Evolutionary conservation across 2,329 filamentous ascomycete species (phyloP).

Genomic region (Herpotrichia juniperi): DNA sequence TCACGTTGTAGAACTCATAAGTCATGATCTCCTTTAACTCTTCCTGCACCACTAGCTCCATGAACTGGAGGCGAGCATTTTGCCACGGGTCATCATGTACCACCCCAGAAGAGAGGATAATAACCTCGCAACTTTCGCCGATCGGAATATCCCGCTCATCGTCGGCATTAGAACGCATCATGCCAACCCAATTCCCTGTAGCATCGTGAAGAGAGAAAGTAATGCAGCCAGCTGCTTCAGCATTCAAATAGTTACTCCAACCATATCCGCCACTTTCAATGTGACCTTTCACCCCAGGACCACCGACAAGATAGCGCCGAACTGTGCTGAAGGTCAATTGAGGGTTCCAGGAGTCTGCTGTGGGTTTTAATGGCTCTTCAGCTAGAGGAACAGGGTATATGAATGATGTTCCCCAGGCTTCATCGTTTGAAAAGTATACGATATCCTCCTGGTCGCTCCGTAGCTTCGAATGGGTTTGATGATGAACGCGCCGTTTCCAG

Average conservation of each 20-base stretch:
- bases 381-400: neutral
- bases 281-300: neutral
- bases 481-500: neutral
- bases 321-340: neutral
- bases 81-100: neutral
- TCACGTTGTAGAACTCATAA: conserved; percentile 17
- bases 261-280: neutral
- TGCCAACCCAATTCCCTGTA: neutral
- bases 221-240: neutral
- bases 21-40: neutral
- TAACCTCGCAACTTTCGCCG: neutral
- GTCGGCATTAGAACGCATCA: neutral
- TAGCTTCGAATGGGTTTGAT: neutral
- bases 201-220: neutral
- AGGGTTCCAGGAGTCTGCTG: neutral
- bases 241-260: neutral
- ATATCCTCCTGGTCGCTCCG: neutral
- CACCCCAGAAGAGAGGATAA: neutral
- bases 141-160: neutral
- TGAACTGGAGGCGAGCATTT: neutral
- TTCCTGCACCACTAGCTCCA: neutral
- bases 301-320: neutral
- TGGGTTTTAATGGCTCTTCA: neutral
- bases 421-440: neutral
- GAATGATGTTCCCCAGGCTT: neutral